These are phyloP conservation scores for Lasiodiplodia citricola DNA, from an alignment of 2,329 filamentous ascomycete genomes.

Conservation along the genomic window DNA sequence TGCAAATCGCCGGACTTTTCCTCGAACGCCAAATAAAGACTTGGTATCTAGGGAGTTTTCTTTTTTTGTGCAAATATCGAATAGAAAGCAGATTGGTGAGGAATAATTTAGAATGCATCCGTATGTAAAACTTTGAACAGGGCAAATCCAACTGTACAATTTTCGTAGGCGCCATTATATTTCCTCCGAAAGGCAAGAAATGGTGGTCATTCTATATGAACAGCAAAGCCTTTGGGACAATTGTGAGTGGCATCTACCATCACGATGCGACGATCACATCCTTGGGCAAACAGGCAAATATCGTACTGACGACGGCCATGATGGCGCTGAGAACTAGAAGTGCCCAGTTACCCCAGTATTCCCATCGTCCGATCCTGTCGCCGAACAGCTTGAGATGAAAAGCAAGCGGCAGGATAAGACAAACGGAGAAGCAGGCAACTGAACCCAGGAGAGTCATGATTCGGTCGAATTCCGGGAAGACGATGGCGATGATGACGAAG, in stretches of 20 bases:
- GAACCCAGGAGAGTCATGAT: slow-evolving; percentile 93
- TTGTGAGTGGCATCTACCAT: background rate
- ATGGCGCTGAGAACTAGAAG: slow-evolving; percentile 72
- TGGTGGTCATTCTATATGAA: background rate
- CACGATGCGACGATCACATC: slow-evolving; percentile 60
- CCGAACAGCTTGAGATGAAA: slow-evolving; percentile 93
- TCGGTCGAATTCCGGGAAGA: slow-evolving; percentile 80
- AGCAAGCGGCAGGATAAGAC: slow-evolving; percentile 83
- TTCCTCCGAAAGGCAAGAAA: background rate
- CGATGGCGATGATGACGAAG: slow-evolving; percentile 76
- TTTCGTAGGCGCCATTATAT: background rate
- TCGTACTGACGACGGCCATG: slow-evolving; percentile 77
- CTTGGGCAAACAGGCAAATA: slow-evolving; percentile 87
- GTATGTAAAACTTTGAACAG: background rate
- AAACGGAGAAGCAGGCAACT: slow-evolving; percentile 90
- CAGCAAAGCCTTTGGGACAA: background rate
- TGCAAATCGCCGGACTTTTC: background rate
- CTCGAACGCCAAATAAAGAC: background rate
- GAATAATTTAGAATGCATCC: background rate
- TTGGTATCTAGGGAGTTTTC: background rate
- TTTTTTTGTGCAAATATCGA: background rate
- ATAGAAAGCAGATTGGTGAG: background rate
- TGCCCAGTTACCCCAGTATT: slow-evolving; percentile 70
- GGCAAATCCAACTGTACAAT: background rate
- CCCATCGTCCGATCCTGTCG: slow-evolving; percentile 66